phyloP scores from a whole-genome alignment of 108 stramenopile genomes.

The Conticribra guillardii region DNA sequence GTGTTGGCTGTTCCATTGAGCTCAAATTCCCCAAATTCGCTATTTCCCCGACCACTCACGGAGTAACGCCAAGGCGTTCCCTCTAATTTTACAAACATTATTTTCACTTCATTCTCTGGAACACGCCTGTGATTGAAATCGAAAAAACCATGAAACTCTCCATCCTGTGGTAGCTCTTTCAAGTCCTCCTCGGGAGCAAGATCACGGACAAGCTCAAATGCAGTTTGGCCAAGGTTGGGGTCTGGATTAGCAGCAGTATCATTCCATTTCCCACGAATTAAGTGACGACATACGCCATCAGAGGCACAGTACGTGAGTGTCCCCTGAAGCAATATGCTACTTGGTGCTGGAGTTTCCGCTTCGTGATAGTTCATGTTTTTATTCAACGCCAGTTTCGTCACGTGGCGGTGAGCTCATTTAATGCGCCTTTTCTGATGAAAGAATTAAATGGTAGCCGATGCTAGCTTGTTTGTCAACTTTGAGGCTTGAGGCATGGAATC shows the following conservation, averaged over 20 bases:
- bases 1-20: conserved; percentile 75
- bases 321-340: conserved; percentile 50
- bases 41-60: conserved; percentile 73
- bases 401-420: too few relatives aligned
- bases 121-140: conserved; percentile 67
- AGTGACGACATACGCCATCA: conserved; percentile 67
- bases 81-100: conserved; percentile 68
- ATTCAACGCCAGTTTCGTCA: too few relatives aligned
- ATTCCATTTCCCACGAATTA: conserved; percentile 89
- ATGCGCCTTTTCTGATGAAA: too few relatives aligned
- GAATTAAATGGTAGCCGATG: too few relatives aligned
- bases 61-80: conserved; percentile 48
- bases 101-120: conserved; percentile 76
- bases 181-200: conserved; percentile 69
- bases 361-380: too few relatives aligned
- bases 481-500: too few relatives aligned
- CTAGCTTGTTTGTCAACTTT: too few relatives aligned
- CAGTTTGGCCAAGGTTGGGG: too few relatives aligned
- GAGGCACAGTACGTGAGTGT: conserved; percentile 77
- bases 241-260: conserved; percentile 62
- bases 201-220: conserved; percentile 80
- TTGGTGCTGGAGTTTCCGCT: not conserved
- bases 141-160: conserved; percentile 87
- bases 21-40: conserved; percentile 79
- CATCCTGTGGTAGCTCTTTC: conserved; percentile 68